Conservation (phyloP, 352 stramenopile genomes). For the Pilasporangium apinafurcum region DNA sequence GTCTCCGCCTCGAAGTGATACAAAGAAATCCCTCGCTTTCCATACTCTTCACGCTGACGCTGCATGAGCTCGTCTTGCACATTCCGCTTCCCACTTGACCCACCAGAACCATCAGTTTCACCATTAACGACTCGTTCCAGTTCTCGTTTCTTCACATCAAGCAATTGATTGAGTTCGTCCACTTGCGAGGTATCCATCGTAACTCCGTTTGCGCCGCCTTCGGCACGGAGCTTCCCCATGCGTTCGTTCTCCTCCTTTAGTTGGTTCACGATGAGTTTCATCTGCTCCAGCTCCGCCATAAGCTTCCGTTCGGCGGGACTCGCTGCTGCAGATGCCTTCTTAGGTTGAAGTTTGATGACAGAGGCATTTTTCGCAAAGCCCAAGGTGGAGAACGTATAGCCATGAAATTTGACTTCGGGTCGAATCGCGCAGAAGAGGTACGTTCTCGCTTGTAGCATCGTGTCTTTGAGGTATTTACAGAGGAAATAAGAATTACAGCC, state of each 20-base stretch:
- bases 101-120: conserved; percentile 24
- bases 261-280: conserved; percentile 86
- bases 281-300: conserved; percentile 92
- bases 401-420: conserved; percentile 90
- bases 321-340: conserved; percentile 89
- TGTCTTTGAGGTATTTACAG: conserved; percentile 96
- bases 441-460: conserved; percentile 90
- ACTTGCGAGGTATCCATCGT: conserved; percentile 25
- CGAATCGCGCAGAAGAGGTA: conserved; percentile 94
- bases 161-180: conserved; percentile 55
- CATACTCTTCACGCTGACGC: conserved; percentile 87
- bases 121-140: conserved; percentile 60
- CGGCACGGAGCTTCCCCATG: conserved; percentile 53
- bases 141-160: conserved; percentile 68
- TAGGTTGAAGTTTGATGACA: conserved; percentile 93
- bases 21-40: conserved; percentile 83
- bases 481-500: conserved; percentile 94
- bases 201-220: conserved; percentile 1
- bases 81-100: conserved; percentile 20
- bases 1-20: conserved; percentile 88
- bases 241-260: conserved; percentile 80
- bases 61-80: conserved; percentile 84
- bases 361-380: conserved; percentile 93
- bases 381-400: conserved; percentile 93
- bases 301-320: conserved; percentile 90